These are phyloP conservation scores for Leccinum griseonigrum DNA, from an alignment of 1,284 basidiomycete genomes.

Conservation along the genomic window DNA sequence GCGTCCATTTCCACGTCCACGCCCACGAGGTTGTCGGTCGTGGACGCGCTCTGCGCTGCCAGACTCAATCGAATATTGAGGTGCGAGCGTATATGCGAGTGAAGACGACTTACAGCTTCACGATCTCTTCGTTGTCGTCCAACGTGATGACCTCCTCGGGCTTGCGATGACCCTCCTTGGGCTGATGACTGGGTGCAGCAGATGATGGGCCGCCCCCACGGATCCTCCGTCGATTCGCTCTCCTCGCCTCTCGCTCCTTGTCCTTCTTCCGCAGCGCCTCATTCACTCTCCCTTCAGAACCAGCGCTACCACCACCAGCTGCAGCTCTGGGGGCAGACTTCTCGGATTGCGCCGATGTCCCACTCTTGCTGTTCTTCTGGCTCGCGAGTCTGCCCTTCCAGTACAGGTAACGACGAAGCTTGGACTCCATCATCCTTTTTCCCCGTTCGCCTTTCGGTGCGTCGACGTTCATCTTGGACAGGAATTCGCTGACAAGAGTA, in stretches of 20 bases:
- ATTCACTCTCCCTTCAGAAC: constrained; percentile 38
- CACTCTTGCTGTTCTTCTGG: constrained; percentile 18
- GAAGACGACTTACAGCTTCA: constrained; percentile 20
- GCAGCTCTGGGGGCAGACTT: constrained; percentile 9
- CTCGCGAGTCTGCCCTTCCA: constrained; percentile 69
- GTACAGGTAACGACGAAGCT: constrained; percentile 71
- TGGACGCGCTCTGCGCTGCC: constrained; percentile 14
- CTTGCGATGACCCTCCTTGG: constrained; percentile 16
- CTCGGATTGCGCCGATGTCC: not conserved
- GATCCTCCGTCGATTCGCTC: constrained; percentile 55
- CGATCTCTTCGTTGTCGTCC: constrained; percentile 47
- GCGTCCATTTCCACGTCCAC: constrained; percentile 29
- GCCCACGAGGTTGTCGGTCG: constrained; percentile 14
- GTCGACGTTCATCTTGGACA: constrained; percentile 60
- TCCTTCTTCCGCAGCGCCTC: constrained; percentile 79
- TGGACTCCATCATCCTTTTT: constrained; percentile 74
- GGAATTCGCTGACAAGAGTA: constrained; percentile 74
- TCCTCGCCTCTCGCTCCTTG: constrained; percentile 51
- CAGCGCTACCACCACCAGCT: not conserved
- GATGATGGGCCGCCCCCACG: constrained; percentile 60
- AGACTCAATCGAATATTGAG: constrained; percentile 14
- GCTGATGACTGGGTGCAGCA: constrained; percentile 3
- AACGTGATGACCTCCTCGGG: constrained; percentile 40
- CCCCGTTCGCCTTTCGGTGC: constrained; percentile 60
- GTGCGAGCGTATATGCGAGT: not conserved